phyloP scores from a whole-genome alignment of 179 eudicot species.

The Beta macrorhiza region DNA sequence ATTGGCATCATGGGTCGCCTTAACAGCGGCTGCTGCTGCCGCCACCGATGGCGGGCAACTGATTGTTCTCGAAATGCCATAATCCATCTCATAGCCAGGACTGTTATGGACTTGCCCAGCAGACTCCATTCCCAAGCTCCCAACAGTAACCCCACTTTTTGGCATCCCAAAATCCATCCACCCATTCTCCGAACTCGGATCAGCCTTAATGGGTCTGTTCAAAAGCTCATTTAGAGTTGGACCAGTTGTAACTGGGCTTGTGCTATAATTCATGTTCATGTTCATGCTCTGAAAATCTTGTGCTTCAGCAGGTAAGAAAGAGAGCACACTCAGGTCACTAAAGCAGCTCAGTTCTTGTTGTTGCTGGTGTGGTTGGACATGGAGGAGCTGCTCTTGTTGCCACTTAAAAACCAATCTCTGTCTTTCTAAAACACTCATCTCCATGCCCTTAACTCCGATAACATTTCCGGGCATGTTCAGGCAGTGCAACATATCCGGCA shows the following conservation, averaged over 20 bases:
- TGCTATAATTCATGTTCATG: slow-evolving; percentile 19
- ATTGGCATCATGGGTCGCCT: slow-evolving; percentile 24
- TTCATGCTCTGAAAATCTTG: slow-evolving; percentile 34
- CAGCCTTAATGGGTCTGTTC: slow-evolving; percentile 49
- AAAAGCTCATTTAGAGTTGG: slow-evolving; percentile 32
- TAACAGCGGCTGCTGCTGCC: slow-evolving; percentile 30
- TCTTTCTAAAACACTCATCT: slow-evolving; percentile 59
- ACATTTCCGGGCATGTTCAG: slow-evolving; percentile 31
- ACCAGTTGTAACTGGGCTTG: slow-evolving; percentile 16
- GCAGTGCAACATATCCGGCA: slow-evolving; percentile 51
- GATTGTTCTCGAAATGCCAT: slow-evolving; percentile 47
- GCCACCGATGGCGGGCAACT: slow-evolving; percentile 51
- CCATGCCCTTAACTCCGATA: slow-evolving; percentile 35
- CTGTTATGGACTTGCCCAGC: slow-evolving; percentile 31
- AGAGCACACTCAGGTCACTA: slow-evolving; percentile 33
- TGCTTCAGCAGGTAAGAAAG: slow-evolving; percentile 29
- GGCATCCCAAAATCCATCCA: slow-evolving; percentile 43
- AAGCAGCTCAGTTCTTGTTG: slow-evolving; percentile 43
- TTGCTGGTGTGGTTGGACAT: slow-evolving; percentile 31
- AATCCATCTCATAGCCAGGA: slow-evolving; percentile 37
- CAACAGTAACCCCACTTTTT: slow-evolving; percentile 24
- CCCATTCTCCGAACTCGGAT: slow-evolving; percentile 51
- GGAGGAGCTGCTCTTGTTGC: slow-evolving; percentile 49
- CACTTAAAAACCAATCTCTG: slow-evolving; percentile 51
- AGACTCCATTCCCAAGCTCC: slow-evolving; percentile 25